phyloP scores from a whole-genome alignment of 2,329 filamentous ascomycete species.

The Dothideomycetes sp. region DNA sequence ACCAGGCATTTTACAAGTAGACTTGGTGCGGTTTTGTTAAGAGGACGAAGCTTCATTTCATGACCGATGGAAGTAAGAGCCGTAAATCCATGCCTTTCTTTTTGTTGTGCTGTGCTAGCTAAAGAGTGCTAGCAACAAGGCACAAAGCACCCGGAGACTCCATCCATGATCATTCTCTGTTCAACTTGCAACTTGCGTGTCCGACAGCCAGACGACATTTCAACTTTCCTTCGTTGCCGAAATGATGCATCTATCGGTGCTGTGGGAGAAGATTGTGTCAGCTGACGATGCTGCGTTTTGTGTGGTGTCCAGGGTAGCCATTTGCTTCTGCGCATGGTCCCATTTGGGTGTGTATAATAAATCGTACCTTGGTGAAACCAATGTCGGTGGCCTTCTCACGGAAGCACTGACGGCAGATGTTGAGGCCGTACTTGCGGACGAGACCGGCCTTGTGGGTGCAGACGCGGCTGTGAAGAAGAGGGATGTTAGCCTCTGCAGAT shows the following conservation, averaged over 20 bases:
- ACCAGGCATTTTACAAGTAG: too few species aligned
- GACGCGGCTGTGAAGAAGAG: constrained; percentile 49
- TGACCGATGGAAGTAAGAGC: constrained; percentile 9
- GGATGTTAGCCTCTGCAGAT: constrained; percentile 21
- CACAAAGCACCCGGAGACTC: constrained; percentile 8
- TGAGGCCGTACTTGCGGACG: constrained; percentile 98
- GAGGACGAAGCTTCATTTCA: constrained; percentile 8
- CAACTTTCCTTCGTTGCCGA: background rate
- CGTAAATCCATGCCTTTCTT: constrained; percentile 3
- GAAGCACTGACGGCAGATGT: constrained; percentile 66
- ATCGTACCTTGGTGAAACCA: constrained; percentile 54
- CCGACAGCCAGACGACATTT: background rate
- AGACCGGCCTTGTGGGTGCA: constrained; percentile 97
- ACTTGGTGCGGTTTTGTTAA: too few species aligned
- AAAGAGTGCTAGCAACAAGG: background rate
- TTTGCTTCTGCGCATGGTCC: background rate
- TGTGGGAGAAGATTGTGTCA: constrained; percentile 7
- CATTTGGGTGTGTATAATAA: background rate
- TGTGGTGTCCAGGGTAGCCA: background rate
- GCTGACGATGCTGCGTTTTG: background rate
- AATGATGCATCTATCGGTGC: constrained; percentile 21
- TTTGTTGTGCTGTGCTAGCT: constrained; percentile 3
- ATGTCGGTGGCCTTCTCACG: constrained; percentile 57
- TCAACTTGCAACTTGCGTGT: constrained; percentile 1
- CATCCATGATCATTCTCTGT: constrained; percentile 7